Conservation (phyloP, 176 grass and related monocot species). For the Zizania latifolia region DNA sequence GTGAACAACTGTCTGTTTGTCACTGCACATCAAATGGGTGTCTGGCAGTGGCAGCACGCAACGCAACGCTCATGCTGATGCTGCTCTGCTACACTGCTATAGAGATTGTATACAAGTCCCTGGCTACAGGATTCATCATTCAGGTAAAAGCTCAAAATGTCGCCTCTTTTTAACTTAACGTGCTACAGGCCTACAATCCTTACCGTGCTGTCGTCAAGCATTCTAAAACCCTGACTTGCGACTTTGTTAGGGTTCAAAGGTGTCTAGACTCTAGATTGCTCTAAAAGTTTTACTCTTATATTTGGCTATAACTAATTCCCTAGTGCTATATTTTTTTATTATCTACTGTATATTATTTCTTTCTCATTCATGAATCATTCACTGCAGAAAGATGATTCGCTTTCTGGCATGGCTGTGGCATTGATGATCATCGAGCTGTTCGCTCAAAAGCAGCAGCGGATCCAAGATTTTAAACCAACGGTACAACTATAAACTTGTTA, state of each 20-base stretch:
- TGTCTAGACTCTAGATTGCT: too few species aligned
- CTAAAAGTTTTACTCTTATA: too few species aligned
- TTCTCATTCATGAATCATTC: too few species aligned
- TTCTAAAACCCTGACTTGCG: neutral
- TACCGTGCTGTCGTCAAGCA: too few species aligned
- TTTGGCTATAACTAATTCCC: neutral
- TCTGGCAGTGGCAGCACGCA: neutral
- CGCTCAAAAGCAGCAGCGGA: too few species aligned
- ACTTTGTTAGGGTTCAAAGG: too few species aligned
- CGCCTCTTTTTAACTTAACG: neutral
- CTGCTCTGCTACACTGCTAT: neutral
- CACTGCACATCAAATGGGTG: neutral
- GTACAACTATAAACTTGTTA: too few species aligned
- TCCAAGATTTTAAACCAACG: too few species aligned
- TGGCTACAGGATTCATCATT: neutral
- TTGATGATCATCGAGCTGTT: too few species aligned
- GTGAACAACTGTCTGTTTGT: neutral
- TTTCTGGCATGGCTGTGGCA: too few species aligned
- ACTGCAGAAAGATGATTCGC: neutral
- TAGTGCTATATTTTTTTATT: neutral
- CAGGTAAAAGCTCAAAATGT: neutral
- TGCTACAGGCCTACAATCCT: too few species aligned
- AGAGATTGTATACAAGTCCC: neutral
- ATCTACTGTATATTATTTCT: neutral
- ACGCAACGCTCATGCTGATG: neutral